A percentile compares a stretch with the other conserved stretches of the same genome.
phyloP scores from a whole-genome alignment of 345 rosid genomes.

The Brassica juncea region DNA sequence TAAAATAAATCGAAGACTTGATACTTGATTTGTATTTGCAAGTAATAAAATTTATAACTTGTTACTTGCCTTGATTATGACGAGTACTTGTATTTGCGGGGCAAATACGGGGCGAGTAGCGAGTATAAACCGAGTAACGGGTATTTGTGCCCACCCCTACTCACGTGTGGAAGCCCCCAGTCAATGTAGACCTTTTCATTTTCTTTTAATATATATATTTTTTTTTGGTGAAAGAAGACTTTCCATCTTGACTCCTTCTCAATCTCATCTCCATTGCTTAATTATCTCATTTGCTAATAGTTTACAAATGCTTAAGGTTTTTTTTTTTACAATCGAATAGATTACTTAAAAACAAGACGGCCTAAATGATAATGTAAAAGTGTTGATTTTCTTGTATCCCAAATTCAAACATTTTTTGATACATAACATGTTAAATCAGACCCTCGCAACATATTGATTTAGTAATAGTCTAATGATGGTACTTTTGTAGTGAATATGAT shows the following conservation, averaged over 20 bases:
- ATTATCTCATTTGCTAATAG: neutral
- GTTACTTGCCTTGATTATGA: too few relatives aligned
- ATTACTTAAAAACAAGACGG: neutral
- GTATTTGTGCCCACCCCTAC: too few relatives aligned
- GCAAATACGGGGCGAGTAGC: too few relatives aligned
- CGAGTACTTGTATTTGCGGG: too few relatives aligned
- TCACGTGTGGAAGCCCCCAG: conserved; percentile 8
- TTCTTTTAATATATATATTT: neutral
- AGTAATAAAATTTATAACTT: too few relatives aligned
- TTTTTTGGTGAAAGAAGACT: neutral
- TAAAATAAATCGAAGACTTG: too few relatives aligned
- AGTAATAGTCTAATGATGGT: neutral
- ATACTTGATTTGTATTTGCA: too few relatives aligned
- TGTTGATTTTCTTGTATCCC: neutral
- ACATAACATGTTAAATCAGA: neutral
- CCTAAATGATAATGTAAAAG: neutral
- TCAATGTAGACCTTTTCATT: neutral
- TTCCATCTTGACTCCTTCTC: neutral
- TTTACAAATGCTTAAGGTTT: neutral
- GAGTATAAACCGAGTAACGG: too few relatives aligned
- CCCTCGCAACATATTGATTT: neutral
- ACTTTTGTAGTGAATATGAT: too few relatives aligned
- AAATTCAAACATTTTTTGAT: neutral
- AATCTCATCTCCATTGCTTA: neutral
- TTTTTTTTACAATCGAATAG: neutral